Conservation (phyloP, 2,329 filamentous ascomycete genomes). For the Arthrobotrys entomopaga region DNA sequence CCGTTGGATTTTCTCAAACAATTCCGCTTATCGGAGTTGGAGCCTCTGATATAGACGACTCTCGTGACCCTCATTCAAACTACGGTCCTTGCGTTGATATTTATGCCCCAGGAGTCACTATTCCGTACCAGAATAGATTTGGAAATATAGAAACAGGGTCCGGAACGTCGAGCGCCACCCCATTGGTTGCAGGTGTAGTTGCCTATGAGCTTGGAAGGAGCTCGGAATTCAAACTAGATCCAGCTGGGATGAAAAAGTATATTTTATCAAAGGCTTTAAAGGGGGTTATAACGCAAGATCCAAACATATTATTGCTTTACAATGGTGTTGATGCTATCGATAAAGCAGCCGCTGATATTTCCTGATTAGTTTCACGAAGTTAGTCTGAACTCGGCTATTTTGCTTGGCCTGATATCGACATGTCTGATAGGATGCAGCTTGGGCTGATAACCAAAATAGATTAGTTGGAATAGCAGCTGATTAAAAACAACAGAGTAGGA, state of each 20-base stretch:
- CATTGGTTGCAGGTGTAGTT: slow-evolving; percentile 19
- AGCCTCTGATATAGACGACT: slow-evolving; percentile 12
- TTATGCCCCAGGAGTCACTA: slow-evolving; percentile 36
- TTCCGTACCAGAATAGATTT: background rate
- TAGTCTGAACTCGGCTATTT: too few species aligned
- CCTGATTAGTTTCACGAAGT: background rate
- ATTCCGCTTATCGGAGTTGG: slow-evolving; percentile 15
- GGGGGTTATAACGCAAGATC: slow-evolving; percentile 12
- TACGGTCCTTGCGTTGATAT: slow-evolving; percentile 26
- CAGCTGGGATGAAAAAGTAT: slow-evolving; percentile 15
- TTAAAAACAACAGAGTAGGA: too few species aligned
- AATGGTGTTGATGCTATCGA: background rate
- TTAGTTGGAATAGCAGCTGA: too few species aligned
- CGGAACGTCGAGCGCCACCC: slow-evolving; percentile 14
- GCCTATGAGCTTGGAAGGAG: slow-evolving; percentile 22
- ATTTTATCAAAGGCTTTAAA: slow-evolving; percentile 33
- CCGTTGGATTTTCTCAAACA: slow-evolving; percentile 9
- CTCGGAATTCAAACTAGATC: slow-evolving; percentile 8
- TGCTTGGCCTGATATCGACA: too few species aligned
- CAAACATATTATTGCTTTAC: slow-evolving; percentile 25
- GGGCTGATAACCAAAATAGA: too few species aligned
- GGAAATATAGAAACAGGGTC: background rate
- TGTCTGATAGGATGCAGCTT: too few species aligned
- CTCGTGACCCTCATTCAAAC: slow-evolving; percentile 2
- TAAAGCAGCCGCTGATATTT: slow-evolving; percentile 14